Conservation (phyloP, 2,329 filamentous ascomycete genomes). For the Incumbomyces delicatus region DNA sequence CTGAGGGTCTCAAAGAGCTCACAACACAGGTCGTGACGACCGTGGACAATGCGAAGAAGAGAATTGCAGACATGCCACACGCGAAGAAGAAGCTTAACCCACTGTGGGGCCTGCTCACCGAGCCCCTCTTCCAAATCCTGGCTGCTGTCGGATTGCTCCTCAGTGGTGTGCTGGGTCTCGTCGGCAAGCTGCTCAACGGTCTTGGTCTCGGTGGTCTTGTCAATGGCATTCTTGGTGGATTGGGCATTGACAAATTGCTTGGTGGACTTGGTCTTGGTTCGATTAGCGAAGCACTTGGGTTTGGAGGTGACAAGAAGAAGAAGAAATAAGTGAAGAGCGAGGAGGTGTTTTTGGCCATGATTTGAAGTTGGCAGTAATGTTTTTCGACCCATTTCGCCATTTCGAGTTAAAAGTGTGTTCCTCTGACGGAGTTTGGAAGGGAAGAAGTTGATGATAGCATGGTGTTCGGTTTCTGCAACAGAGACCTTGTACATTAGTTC, state of each 20-base stretch:
- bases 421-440: too few relatives aligned
- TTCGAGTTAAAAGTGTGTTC: too few relatives aligned
- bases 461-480: background rate
- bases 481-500: background rate
- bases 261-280: conserved; percentile 58
- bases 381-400: background rate
- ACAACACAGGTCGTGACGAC: conserved; percentile 70
- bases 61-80: conserved; percentile 82
- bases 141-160: conserved; percentile 78
- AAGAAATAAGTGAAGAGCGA: conserved; percentile 28
- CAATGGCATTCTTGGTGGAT: conserved; percentile 64
- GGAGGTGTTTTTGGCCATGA: background rate
- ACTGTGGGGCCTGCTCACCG: conserved; percentile 70
- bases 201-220: conserved; percentile 75
- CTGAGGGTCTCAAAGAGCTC: conserved; percentile 74
- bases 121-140: conserved; percentile 87
- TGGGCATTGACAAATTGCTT: conserved; percentile 67
- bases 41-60: conserved; percentile 80
- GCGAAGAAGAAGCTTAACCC: conserved; percentile 93
- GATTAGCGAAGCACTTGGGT: conserved; percentile 40
- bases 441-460: too few relatives aligned
- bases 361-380: background rate
- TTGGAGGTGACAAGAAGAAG: conserved; percentile 46
- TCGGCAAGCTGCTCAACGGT: conserved; percentile 69
- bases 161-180: conserved; percentile 71